Evolutionary conservation across 2,329 filamentous ascomycete genomes (phyloP).

Genomic region (Dryadomyces quercus-mongolicae): DNA sequence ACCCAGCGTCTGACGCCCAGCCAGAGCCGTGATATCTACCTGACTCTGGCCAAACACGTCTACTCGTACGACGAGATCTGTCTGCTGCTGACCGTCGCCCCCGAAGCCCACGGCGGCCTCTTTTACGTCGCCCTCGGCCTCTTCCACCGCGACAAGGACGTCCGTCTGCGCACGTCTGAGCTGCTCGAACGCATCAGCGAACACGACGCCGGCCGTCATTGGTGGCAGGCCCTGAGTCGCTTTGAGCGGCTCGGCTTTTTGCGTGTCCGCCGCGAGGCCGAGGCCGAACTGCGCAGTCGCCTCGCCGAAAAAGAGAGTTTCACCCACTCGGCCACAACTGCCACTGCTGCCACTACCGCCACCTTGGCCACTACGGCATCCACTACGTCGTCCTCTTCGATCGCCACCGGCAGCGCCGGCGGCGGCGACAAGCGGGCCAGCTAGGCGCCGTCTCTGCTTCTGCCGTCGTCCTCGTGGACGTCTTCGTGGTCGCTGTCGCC

Average conservation of each 20-base stretch:
- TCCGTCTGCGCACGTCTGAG: slow-evolving; percentile 65
- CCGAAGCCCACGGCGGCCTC: slow-evolving; percentile 74
- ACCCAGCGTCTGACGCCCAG: slow-evolving; percentile 65
- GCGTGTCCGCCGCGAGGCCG: slow-evolving; percentile 58
- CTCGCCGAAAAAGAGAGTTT: slow-evolving; percentile 30
- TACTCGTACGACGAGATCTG: slow-evolving; percentile 77
- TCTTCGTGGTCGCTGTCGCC: too few species aligned
- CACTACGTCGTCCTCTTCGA: not conserved
- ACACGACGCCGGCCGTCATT: slow-evolving; percentile 86
- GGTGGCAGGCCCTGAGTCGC: slow-evolving; percentile 75
- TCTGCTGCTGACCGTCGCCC: slow-evolving; percentile 68
- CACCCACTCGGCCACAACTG: slow-evolving; percentile 12
- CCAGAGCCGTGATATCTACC: slow-evolving; percentile 74
- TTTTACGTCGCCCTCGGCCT: slow-evolving; percentile 87
- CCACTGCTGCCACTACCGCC: not conserved
- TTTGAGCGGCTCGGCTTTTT: slow-evolving; percentile 83
- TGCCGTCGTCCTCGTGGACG: too few species aligned
- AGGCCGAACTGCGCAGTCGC: slow-evolving; percentile 36
- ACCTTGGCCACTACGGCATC: not conserved
- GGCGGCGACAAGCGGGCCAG: slow-evolving; percentile 33
- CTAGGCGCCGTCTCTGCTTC: slow-evolving; percentile 17
- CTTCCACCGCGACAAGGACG: slow-evolving; percentile 77
- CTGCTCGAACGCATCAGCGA: slow-evolving; percentile 71
- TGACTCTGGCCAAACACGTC: slow-evolving; percentile 64
- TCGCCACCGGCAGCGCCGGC: not conserved